Conservation (phyloP, 805 yeast species). For the Ogataea degrootiae region DNA sequence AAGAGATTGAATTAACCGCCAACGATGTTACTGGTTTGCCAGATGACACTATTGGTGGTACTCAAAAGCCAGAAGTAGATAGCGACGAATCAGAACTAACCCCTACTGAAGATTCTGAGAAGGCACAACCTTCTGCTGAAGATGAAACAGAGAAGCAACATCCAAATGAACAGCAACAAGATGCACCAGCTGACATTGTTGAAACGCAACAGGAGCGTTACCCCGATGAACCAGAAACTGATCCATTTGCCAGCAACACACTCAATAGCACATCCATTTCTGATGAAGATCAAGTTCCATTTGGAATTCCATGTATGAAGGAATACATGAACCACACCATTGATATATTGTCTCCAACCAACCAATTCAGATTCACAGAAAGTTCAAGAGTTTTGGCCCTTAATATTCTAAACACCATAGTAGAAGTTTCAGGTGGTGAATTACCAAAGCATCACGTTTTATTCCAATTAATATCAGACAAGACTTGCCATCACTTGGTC, state of each 20-base stretch:
- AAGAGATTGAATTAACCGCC: constrained; percentile 21
- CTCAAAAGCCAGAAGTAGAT: constrained; percentile 13
- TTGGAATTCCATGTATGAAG: constrained; percentile 69
- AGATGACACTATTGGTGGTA: constrained; percentile 57
- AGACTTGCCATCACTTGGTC: constrained; percentile 79
- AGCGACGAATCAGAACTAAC: neutral
- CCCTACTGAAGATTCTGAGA: neutral
- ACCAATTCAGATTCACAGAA: constrained; percentile 82
- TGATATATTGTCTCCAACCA: constrained; percentile 76
- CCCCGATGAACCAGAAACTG: neutral
- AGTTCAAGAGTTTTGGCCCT: constrained; percentile 81
- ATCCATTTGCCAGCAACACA: constrained; percentile 18
- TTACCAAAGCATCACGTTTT: constrained; percentile 61
- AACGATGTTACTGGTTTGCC: constrained; percentile 35
- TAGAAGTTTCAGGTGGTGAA: constrained; percentile 73
- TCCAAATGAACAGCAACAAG: neutral
- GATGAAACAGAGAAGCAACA: neutral
- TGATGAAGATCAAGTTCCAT: constrained; percentile 40
- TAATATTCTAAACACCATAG: constrained; percentile 65
- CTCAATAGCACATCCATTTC: neutral
- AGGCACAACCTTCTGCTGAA: neutral
- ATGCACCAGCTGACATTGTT: neutral
- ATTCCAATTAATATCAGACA: constrained; percentile 66
- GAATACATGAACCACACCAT: constrained; percentile 73
- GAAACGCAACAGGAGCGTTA: neutral